phyloP scores from a whole-genome alignment of 345 rosid species.

The Boechera retrofracta region DNA sequence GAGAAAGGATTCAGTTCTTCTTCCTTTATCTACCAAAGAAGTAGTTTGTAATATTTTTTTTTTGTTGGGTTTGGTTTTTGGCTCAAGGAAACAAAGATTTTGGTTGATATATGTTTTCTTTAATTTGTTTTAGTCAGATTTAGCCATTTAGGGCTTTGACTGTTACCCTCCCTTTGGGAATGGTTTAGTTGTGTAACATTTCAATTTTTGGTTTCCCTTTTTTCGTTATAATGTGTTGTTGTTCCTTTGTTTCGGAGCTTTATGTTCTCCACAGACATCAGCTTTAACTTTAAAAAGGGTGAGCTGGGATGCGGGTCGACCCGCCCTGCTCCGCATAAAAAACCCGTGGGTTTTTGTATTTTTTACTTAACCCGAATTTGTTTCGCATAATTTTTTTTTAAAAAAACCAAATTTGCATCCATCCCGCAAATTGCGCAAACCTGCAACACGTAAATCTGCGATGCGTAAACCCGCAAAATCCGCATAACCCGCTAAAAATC shows the following conservation, averaged over 20 bases:
- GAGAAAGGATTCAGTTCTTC: slow-evolving; percentile 2
- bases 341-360: too few relatives aligned
- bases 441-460: too few relatives aligned
- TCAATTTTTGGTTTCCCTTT: slow-evolving; percentile 41
- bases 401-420: too few relatives aligned
- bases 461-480: too few relatives aligned
- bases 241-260: neutral
- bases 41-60: slow-evolving; percentile 42
- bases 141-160: slow-evolving; percentile 12
- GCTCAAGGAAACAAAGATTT: slow-evolving; percentile 39
- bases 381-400: too few relatives aligned
- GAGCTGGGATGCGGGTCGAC: too few relatives aligned
- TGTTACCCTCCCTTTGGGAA: slow-evolving; percentile 44
- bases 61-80: slow-evolving; percentile 39
- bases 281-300: neutral
- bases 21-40: slow-evolving; percentile 24
- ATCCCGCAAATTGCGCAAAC: too few relatives aligned
- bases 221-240: slow-evolving; percentile 1
- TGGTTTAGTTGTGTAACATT: slow-evolving; percentile 53
- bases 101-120: slow-evolving; percentile 44
- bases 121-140: slow-evolving; percentile 33
- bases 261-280: neutral
- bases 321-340: too few relatives aligned
- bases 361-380: too few relatives aligned
- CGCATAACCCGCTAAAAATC: too few relatives aligned